Evolutionary conservation across 768 basidiomycete genomes (phyloP), one percentile per base, ranked within the genome.

Genomic region (Mycena polygramma): DNA sequence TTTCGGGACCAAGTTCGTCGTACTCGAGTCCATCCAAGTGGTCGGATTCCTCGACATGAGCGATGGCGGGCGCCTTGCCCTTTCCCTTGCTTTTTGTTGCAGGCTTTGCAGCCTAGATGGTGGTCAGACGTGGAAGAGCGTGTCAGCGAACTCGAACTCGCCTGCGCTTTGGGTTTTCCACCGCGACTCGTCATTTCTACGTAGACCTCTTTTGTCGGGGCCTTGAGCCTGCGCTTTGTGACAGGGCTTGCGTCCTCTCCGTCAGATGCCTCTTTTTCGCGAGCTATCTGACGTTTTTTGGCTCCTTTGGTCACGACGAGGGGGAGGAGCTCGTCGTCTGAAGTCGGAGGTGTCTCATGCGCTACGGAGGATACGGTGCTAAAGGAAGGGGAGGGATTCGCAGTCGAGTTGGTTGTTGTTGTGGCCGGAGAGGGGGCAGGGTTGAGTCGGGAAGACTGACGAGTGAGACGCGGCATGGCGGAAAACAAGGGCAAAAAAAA

Each of bases 61-160:
- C 76, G n/a, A 71, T 72, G 1, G 74, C 69, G 8, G 76, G 58
- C 19, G 69, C 64, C 41, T 83, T 86, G 57, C 79, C 82, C 74
- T 84, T 85, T 15, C 76, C 80, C 69, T 83, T 84, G 69, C 41
- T 73, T 57, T 73, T 79, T 13, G 65, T 36, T 15, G 69, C 15
- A 30, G 73, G 46, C 15, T 65, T 35, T 24, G 61, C 46, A 30
- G 61, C 13, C 66, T 72, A 37, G 77, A 55, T 17, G 67, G 7
- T 15, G 48, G 39, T 69, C 45, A 63, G 60, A n/a, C 36, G 6
- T 30, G 41, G 51, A 52, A 5, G 36, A 73, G 20, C 52, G 41
- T 53, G 19, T 46, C 37, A 59, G 37, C 55, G 70, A 30, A 36
- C 41, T 11, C 9, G 41, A 30, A 45, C 74, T 59, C 57, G 73